Evolutionary conservation across 2,329 filamentous ascomycete species (phyloP).

Genomic region (Chaetomium sp.): DNA sequence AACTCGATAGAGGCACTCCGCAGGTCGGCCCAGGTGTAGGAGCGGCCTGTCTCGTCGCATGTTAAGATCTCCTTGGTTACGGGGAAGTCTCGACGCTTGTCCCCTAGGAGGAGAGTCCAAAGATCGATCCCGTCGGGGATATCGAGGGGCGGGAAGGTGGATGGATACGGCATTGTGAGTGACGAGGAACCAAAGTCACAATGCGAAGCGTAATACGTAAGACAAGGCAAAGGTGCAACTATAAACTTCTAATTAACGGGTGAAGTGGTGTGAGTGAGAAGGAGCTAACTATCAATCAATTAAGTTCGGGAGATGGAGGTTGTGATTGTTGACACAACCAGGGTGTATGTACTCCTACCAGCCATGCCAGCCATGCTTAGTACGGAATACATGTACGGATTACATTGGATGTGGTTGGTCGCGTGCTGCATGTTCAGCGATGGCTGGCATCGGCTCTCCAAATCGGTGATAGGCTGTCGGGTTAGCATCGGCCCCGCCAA

Average conservation of each 20-base stretch:
- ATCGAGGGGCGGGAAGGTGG: slow-evolving; percentile 63
- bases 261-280: background rate
- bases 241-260: background rate
- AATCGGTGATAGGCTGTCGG: slow-evolving; percentile 8
- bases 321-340: background rate
- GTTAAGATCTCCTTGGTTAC: slow-evolving; percentile 68
- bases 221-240: background rate
- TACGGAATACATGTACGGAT: background rate
- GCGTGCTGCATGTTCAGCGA: slow-evolving; percentile 9
- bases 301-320: no score
- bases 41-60: slow-evolving; percentile 68
- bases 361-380: background rate
- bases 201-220: background rate
- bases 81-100: slow-evolving; percentile 47
- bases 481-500: slow-evolving; percentile 27
- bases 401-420: background rate
- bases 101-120: slow-evolving; percentile 73
- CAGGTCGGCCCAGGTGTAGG: slow-evolving; percentile 71
- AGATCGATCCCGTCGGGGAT: slow-evolving; percentile 72
- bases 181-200: no score
- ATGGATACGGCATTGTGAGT: slow-evolving; percentile 70
- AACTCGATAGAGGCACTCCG: slow-evolving; percentile 71
- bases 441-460: slow-evolving; percentile 32
- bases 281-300: background rate
- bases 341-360: no score